These are phyloP conservation scores for Setaria viridis DNA, from an alignment of 202 grass and related monocot genomes.

Conservation along the genomic window DNA sequence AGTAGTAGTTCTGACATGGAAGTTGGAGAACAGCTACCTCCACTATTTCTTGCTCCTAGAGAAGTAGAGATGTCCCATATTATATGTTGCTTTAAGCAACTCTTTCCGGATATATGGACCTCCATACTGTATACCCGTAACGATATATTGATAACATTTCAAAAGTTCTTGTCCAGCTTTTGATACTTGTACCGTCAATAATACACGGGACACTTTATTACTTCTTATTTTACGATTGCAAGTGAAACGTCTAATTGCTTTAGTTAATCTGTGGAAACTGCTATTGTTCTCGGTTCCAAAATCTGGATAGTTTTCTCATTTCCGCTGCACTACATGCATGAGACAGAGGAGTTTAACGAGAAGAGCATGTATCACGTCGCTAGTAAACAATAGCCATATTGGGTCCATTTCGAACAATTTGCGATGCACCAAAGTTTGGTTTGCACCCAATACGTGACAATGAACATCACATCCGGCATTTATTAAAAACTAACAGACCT, in stretches of 20 bases:
- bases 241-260: too few relatives aligned
- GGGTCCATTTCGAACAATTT: not conserved
- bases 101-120: not conserved
- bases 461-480: too few relatives aligned
- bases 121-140: not conserved
- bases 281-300: not conserved
- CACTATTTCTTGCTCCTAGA: not conserved
- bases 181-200: not conserved
- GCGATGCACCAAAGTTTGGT: not conserved
- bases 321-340: too few relatives aligned
- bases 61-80: not conserved
- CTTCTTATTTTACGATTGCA: too few relatives aligned
- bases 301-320: too few relatives aligned
- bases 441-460: not conserved
- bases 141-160: not conserved
- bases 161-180: not conserved
- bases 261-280: too few relatives aligned
- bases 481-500: not conserved
- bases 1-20: not conserved
- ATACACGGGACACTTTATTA: not conserved
- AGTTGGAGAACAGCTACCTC: slow-evolving; percentile 14
- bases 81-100: not conserved
- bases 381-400: not conserved
- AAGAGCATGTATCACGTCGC: too few relatives aligned
- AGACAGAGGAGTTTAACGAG: too few relatives aligned